These are phyloP conservation scores for Candida gigantensis DNA, from an alignment of 1,139 yeast genomes.

Conservation along the genomic window DNA sequence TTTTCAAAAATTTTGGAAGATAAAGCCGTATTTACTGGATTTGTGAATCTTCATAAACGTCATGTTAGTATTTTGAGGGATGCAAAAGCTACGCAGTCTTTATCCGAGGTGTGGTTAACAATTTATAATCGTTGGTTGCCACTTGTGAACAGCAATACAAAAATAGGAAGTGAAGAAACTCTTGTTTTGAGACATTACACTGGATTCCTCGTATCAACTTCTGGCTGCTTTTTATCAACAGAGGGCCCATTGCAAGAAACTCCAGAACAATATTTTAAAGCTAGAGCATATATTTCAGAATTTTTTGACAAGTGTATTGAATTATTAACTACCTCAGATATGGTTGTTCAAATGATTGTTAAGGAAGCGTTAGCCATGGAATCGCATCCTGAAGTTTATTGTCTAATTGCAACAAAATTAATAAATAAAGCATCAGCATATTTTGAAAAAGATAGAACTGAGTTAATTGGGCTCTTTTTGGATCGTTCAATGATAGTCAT, in stretches of 20 bases:
- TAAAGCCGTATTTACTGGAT: constrained; percentile 65
- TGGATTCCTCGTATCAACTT: constrained; percentile 59
- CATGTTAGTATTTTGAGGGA: constrained; percentile 56
- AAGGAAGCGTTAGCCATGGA: constrained; percentile 49
- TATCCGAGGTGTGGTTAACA: constrained; percentile 62
- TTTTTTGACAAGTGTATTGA: constrained; percentile 54
- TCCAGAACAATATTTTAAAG: constrained; percentile 24
- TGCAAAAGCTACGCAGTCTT: constrained; percentile 59
- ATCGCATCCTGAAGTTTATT: constrained; percentile 46
- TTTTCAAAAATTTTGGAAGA: constrained; percentile 56
- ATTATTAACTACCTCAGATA: constrained; percentile 51
- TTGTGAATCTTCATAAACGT: constrained; percentile 74
- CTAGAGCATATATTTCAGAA: constrained; percentile 34
- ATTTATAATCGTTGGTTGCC: constrained; percentile 58
- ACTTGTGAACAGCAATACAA: constrained; percentile 25
- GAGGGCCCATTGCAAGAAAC: constrained; percentile 25
- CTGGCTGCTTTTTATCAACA: constrained; percentile 52
- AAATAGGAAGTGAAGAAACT: constrained; percentile 30
- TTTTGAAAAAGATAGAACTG: constrained; percentile 27
- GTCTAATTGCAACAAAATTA: constrained; percentile 36
- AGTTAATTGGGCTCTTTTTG: constrained; percentile 36
- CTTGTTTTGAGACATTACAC: constrained; percentile 59
- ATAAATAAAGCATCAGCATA: constrained; percentile 26
- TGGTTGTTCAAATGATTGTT: constrained; percentile 48
- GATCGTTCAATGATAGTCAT: constrained; percentile 43